Evolutionary conservation across 1,284 basidiomycete genomes (phyloP).

Genomic region (Malassezia psittaci): DNA sequence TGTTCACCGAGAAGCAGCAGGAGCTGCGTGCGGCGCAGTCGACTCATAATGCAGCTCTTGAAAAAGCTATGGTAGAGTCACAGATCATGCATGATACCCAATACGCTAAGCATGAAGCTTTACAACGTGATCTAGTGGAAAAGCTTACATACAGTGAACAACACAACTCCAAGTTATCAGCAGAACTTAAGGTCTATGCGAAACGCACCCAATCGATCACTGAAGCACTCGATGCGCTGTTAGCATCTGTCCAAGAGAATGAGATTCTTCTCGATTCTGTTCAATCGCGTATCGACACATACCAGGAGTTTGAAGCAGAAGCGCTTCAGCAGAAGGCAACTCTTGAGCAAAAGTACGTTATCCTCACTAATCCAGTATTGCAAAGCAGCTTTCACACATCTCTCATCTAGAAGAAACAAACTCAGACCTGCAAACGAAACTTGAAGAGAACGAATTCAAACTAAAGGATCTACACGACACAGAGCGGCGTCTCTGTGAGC

Average conservation of each 20-base stretch:
- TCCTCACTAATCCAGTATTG: not conserved
- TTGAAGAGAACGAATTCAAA: not conserved
- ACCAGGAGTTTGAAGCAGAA: not conserved
- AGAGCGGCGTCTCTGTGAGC: constrained; percentile 9
- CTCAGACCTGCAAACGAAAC: too few species aligned
- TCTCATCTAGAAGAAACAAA: too few species aligned
- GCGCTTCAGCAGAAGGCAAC: not conserved
- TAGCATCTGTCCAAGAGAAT: not conserved
- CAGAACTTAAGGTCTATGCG: not conserved
- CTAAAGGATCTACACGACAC: not conserved
- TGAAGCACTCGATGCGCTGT: not conserved
- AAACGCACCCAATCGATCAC: not conserved
- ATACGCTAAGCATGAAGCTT: not conserved
- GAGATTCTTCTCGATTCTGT: not conserved
- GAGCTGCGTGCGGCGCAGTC: not conserved
- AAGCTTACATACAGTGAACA: too few species aligned
- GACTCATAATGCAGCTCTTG: not conserved
- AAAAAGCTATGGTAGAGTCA: too few species aligned
- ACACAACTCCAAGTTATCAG: not conserved
- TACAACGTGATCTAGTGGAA: too few species aligned
- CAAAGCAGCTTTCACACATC: not conserved
- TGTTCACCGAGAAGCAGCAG: not conserved
- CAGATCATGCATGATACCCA: not conserved
- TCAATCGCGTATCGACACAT: not conserved
- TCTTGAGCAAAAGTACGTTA: not conserved